Percentiles rank a stretch among this genome's conserved stretches.
Evolutionary conservation across 2,329 filamentous ascomycete species (phyloP).

Genomic region (Chaetomium globosum): DNA sequence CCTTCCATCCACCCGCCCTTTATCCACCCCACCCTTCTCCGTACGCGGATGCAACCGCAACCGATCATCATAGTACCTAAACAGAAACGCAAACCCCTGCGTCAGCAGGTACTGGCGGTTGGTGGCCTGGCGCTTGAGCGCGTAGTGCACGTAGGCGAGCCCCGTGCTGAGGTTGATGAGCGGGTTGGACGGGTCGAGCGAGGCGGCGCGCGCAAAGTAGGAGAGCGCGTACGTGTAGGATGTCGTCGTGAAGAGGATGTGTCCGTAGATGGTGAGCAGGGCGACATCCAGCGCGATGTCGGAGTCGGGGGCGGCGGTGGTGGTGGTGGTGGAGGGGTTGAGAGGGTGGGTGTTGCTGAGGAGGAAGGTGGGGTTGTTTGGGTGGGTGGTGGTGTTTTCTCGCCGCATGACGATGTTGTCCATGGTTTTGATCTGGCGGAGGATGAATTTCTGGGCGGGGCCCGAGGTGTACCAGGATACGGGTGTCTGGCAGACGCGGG

Average conservation of each 20-base stretch:
- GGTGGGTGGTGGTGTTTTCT: constrained; percentile 39
- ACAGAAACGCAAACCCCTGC: constrained; percentile 81
- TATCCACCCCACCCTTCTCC: too few relatives aligned
- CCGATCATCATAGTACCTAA: constrained; percentile 69
- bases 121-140: constrained; percentile 83
- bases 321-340: constrained; percentile 37
- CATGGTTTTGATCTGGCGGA: constrained; percentile 88
- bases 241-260: constrained; percentile 82
- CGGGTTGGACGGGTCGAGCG: constrained; percentile 74
- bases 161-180: constrained; percentile 81
- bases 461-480: constrained; percentile 77
- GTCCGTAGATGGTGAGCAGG: constrained; percentile 84
- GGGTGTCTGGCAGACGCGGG: constrained; percentile 71
- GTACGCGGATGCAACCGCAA: constrained; percentile 41
- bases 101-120: constrained; percentile 87
- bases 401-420: constrained; percentile 66
- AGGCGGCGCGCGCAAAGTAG: constrained; percentile 79
- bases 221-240: constrained; percentile 83
- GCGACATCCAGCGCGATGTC: constrained; percentile 66
- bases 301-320: constrained; percentile 31
- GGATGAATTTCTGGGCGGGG: constrained; percentile 84
- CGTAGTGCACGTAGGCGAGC: constrained; percentile 83
- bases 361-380: too few relatives aligned
- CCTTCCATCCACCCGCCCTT: not conserved
- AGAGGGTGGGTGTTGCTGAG: constrained; percentile 37